phyloP scores from a whole-genome alignment of 345 rosid genomes.

The Orychophragmus violaceus region DNA sequence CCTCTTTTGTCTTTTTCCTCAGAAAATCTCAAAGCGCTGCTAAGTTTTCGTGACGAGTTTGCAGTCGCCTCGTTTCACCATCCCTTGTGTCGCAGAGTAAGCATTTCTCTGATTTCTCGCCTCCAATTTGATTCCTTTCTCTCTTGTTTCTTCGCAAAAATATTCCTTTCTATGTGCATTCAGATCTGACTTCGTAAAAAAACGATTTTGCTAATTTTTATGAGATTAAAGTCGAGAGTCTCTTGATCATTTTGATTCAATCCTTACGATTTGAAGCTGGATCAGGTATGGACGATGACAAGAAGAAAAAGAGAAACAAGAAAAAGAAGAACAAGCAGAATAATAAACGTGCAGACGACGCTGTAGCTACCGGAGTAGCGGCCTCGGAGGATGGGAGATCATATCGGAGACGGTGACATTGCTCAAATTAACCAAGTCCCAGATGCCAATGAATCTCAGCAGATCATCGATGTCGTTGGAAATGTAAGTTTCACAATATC shows the following conservation, averaged over 20 bases:
- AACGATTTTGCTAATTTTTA: background rate
- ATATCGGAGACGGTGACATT: slow-evolving; percentile 25
- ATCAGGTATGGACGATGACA: slow-evolving; percentile 57
- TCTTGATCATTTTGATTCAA: background rate
- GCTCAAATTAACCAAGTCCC: slow-evolving; percentile 21
- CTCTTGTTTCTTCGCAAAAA: background rate
- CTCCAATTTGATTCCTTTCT: background rate
- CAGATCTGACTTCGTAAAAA: slow-evolving; percentile 18
- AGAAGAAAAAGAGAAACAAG: slow-evolving; percentile 60
- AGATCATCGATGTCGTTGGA: slow-evolving; percentile 25
- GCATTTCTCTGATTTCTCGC: background rate
- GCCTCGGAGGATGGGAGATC: slow-evolving; percentile 24
- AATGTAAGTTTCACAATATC: slow-evolving; percentile 30
- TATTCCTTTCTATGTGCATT: background rate
- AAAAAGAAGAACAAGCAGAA: slow-evolving; percentile 55
- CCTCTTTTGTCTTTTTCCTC: slow-evolving; percentile 14
- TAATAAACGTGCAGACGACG: slow-evolving; percentile 32
- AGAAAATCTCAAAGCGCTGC: background rate
- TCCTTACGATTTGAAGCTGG: background rate
- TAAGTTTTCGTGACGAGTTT: background rate
- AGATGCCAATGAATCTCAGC: slow-evolving; percentile 18
- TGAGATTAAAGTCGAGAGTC: background rate
- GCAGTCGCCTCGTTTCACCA: slow-evolving; percentile 5
- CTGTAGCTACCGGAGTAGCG: slow-evolving; percentile 5
- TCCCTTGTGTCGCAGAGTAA: background rate